Conservation (phyloP, 208 protist genomes). For the Phytomonas sp. region DNA sequence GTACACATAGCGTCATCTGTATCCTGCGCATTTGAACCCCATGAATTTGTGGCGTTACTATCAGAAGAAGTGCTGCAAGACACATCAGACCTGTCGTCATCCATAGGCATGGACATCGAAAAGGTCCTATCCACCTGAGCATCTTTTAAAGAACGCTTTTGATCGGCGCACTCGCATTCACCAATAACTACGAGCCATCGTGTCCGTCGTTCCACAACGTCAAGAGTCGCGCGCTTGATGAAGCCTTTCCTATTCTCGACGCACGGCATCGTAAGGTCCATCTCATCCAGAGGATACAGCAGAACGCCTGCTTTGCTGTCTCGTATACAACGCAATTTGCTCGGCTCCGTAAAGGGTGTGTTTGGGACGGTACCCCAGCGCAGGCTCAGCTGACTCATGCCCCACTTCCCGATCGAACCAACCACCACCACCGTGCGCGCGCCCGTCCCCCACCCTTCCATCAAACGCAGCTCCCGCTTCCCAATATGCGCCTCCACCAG, state of each 20-base stretch:
- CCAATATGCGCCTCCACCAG: conserved; percentile 32
- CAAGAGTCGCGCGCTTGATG: neutral
- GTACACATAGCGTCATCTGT: conserved; percentile 9
- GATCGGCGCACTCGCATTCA: neutral
- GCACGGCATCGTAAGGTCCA: neutral
- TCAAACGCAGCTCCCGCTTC: conserved; percentile 16
- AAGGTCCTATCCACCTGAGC: neutral
- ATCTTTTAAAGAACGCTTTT: neutral
- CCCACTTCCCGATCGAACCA: conserved; percentile 35
- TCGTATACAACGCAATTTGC: conserved; percentile 14
- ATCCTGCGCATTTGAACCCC: neutral
- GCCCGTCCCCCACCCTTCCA: conserved; percentile 37
- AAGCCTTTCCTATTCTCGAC: neutral
- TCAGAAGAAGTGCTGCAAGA: conserved; percentile 9
- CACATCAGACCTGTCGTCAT: conserved; percentile 6
- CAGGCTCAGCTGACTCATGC: conserved; percentile 40
- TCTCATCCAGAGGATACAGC: conserved; percentile 2
- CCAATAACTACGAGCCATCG: conserved; percentile 1
- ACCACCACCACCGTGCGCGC: conserved; percentile 35
- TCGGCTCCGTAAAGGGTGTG: conserved; percentile 16
- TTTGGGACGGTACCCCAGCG: conserved; percentile 38
- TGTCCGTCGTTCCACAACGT: neutral
- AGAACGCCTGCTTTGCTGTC: neutral
- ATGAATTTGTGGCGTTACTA: conserved; percentile 1
- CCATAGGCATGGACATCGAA: neutral